Evolutionary conservation across 2,329 filamentous ascomycete species (phyloP).

Genomic region (Graphilbum fragrans): DNA sequence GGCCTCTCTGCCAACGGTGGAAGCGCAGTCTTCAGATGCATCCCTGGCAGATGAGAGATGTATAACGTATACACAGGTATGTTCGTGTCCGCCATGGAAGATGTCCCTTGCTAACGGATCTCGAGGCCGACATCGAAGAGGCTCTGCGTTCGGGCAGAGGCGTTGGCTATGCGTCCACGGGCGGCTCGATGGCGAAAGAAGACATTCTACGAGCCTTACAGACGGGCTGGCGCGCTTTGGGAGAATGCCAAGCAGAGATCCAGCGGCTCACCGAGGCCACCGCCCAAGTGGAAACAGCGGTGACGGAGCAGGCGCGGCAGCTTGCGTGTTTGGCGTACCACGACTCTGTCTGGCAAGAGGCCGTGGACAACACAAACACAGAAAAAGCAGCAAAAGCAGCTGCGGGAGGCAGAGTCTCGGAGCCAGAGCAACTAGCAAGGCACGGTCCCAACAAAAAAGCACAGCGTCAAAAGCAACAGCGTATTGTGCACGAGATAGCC

Average conservation of each 20-base stretch:
- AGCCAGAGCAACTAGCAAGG: too few relatives aligned
- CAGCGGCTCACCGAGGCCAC: constrained; percentile 2
- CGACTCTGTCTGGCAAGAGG: background rate
- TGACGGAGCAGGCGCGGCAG: background rate
- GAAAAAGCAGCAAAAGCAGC: too few relatives aligned
- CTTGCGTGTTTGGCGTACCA: constrained; percentile 2
- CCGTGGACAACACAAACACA: too few relatives aligned
- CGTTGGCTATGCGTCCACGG: constrained; percentile 3
- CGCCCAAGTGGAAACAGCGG: background rate
- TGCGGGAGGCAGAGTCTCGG: background rate
- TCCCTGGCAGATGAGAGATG: background rate
- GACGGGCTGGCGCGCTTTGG: constrained; percentile 3
- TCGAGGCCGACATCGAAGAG: constrained; percentile 9
- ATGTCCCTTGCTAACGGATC: background rate
- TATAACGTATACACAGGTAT: constrained; percentile 1
- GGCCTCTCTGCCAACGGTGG: too few relatives aligned
- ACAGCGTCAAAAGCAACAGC: background rate
- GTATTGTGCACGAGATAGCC: constrained; percentile 3
- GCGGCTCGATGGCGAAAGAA: background rate
- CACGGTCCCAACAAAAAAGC: background rate
- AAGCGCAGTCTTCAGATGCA: too few relatives aligned
- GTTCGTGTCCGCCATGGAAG: too few relatives aligned
- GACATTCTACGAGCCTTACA: constrained; percentile 2
- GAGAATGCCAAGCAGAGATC: background rate
- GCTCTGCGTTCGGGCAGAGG: constrained; percentile 8